Evolutionary conservation across 176 grass and related monocot species (phyloP).

Genomic region (Triticum urartu): DNA sequence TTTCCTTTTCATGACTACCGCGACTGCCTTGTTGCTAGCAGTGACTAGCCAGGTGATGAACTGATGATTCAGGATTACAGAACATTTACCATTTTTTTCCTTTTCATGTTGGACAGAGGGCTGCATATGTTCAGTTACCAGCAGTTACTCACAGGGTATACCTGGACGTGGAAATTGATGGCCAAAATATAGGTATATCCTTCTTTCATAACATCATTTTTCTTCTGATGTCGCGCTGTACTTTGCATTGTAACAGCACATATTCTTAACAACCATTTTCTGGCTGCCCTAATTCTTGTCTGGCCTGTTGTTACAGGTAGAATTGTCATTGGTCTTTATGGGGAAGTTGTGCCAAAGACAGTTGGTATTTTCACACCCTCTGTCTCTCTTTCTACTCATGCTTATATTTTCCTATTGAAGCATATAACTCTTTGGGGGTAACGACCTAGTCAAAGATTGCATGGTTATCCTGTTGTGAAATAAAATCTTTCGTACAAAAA

Average conservation of each 20-base stretch:
- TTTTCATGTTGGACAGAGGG: slow-evolving; percentile 34
- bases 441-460: background rate
- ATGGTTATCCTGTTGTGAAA: background rate
- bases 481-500: background rate
- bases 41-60: background rate
- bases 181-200: slow-evolving; percentile 76
- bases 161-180: slow-evolving; percentile 87
- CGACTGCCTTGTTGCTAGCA: too few relatives aligned
- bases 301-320: slow-evolving; percentile 50
- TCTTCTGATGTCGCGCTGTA: background rate
- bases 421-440: background rate
- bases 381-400: background rate
- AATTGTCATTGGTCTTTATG: slow-evolving; percentile 92
- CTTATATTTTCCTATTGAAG: background rate
- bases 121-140: slow-evolving; percentile 53
- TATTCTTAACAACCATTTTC: background rate
- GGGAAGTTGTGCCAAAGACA: slow-evolving; percentile 83
- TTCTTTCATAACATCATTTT: background rate
- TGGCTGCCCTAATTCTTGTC: background rate
- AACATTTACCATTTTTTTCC: slow-evolving; percentile 9
- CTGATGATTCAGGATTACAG: background rate
- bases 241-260: background rate
- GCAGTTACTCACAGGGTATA: slow-evolving; percentile 81
- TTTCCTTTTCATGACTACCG: too few relatives aligned
- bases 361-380: slow-evolving; percentile 53